Base-by-base conservation (phyloP, 2,329 filamentous ascomycete genomes). In the Bipolaris oryzae region DNA sequence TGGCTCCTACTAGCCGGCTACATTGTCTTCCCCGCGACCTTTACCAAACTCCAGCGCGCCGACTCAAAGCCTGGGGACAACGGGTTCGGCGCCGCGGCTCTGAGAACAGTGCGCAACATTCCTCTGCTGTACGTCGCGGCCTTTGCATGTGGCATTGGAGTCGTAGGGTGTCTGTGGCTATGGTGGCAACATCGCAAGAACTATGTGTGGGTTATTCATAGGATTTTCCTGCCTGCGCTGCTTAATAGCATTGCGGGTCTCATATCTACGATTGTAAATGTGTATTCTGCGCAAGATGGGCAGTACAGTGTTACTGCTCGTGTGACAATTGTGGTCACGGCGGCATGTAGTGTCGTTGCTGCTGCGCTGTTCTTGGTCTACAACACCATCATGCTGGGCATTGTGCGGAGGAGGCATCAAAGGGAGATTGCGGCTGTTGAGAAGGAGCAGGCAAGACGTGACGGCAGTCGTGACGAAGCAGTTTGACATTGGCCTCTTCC, bases 121-220 rank as follows among this genome's bases (percentile, higher is more conserved):
- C 78, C 74, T 1, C 68, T 82, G 7, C 69, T 83, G 18, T 80
- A 76, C 25, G 66, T 83, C 13, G 78, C 79, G 1, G 78, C 77
- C 15, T 69, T 77, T 7, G 77, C 78, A 28, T 80, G 82, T 54
- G 73, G 71, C 7, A 54, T 79, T 4, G 80, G 80, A 3, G 63
- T 69, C 1, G 43, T 74, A 1, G 78, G 80, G 3, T 79, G 81
- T 64, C 48, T 76, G 2, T 76, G 72, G 64, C 70, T 85, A n/a
- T 81, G 76, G 58, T 71, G 76, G 49, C 70, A 73, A 18, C 81
- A 80, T 71, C 69, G 77, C 37, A 64, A 68, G 15, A 85, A 85
- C 60, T 84, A 84, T 54, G 76, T 84, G 16, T 86, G 82, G 83
- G 73, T 85, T 20, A 74, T 83, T 7, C 82, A 84, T 64, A 76